Evolutionary conservation across 2,329 filamentous ascomycete species (phyloP).

Genomic region (Cercospora sesami): DNA sequence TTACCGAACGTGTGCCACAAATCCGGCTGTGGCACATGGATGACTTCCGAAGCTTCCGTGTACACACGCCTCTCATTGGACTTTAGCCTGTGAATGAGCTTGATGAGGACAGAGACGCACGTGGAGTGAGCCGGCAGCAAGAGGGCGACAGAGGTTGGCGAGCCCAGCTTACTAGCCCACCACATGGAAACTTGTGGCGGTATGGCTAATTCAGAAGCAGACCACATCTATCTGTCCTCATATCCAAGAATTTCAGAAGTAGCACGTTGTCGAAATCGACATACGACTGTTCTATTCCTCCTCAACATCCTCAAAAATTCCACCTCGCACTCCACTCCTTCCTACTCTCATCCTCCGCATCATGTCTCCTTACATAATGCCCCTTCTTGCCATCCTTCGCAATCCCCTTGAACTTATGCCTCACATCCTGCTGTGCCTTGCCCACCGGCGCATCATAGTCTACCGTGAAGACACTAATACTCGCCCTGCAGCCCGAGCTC

Average conservation of each 20-base stretch:
- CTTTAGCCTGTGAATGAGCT: not conserved
- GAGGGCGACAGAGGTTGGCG: not conserved
- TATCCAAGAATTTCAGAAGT: not conserved
- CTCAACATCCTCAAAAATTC: slow-evolving; percentile 6
- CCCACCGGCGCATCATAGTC: slow-evolving; percentile 53
- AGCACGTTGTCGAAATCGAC: not conserved
- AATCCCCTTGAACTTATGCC: slow-evolving; percentile 15
- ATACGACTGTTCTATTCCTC: not conserved
- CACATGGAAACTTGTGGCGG: not conserved
- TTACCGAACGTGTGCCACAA: not conserved
- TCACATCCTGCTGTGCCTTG: slow-evolving; percentile 26
- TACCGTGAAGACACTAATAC: slow-evolving; percentile 52
- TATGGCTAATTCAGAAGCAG: not conserved
- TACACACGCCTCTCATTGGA: not conserved
- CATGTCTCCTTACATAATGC: not conserved
- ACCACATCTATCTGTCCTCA: not conserved
- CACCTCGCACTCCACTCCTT: slow-evolving; percentile 23
- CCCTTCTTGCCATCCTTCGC: slow-evolving; percentile 4
- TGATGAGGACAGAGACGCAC: not conserved
- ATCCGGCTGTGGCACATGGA: not conserved
- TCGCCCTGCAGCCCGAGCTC: slow-evolving; percentile 43
- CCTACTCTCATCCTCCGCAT: slow-evolving; percentile 1
- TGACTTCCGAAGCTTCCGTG: not conserved
- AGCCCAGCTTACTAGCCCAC: not conserved
- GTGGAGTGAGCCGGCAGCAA: not conserved